These are phyloP conservation scores for Hydrangea macrophylla DNA, from an alignment of 148 eudicot species.

Conservation along the genomic window DNA sequence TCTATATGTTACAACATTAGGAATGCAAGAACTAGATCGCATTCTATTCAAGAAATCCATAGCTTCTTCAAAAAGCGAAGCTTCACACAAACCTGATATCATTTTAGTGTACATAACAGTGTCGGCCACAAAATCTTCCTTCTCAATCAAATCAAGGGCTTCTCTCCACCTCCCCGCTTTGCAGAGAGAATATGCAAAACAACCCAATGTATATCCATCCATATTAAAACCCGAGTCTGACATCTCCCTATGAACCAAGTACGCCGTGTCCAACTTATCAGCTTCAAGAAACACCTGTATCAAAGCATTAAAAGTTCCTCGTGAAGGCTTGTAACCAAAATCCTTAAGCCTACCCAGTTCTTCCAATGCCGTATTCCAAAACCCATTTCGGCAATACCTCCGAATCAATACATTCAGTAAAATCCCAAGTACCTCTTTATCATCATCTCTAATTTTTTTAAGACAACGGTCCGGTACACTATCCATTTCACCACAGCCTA, in stretches of 20 bases:
- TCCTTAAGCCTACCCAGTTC: conserved; percentile 89
- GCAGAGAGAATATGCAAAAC: conserved; percentile 56
- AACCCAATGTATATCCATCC: conserved; percentile 50
- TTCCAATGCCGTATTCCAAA: conserved; percentile 87
- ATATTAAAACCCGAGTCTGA: conserved; percentile 40
- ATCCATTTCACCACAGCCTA: conserved; percentile 35
- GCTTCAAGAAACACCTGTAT: conserved; percentile 67
- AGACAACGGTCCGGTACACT: conserved; percentile 44
- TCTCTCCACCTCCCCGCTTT: conserved; percentile 80
- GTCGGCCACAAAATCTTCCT: conserved; percentile 75
- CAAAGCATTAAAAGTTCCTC: conserved; percentile 67
- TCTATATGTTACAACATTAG: conserved; percentile 76
- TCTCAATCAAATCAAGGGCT: conserved; percentile 65
- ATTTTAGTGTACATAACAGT: conserved; percentile 73
- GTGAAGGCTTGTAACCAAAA: conserved; percentile 74
- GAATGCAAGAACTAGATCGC: conserved; percentile 70
- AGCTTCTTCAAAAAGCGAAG: conserved; percentile 90
- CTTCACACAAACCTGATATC: conserved; percentile 93
- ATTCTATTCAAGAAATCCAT: conserved; percentile 76
- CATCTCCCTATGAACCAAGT: conserved; percentile 75
- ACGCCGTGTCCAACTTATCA: conserved; percentile 55
- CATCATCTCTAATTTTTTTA: conserved; percentile 56
- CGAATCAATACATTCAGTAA: conserved; percentile 65
- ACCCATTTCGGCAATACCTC: conserved; percentile 64
- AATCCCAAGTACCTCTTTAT: conserved; percentile 58